Conservation (phyloP, 2,329 filamentous ascomycete genomes). For the Penicillium sp. region DNA sequence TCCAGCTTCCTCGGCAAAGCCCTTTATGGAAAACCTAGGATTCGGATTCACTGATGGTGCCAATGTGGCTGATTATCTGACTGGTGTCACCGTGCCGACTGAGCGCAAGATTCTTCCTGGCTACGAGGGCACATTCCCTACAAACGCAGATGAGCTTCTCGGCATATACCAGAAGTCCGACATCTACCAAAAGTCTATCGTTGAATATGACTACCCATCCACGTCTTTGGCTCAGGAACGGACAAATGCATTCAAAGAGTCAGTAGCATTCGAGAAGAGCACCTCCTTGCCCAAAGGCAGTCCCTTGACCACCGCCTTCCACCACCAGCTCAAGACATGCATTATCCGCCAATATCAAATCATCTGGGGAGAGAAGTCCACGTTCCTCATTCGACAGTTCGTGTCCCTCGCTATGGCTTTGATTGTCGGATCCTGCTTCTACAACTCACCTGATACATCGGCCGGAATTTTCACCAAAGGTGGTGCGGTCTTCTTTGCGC, state of each 20-base stretch:
- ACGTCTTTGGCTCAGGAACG: slow-evolving; percentile 45
- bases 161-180: slow-evolving; percentile 51
- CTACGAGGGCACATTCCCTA: slow-evolving; percentile 46
- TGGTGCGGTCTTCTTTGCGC: slow-evolving; percentile 64
- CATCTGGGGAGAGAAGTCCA: slow-evolving; percentile 63
- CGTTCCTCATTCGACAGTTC: slow-evolving; percentile 55
- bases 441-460: slow-evolving; percentile 59
- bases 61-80: slow-evolving; percentile 66
- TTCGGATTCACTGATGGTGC: slow-evolving; percentile 63
- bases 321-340: slow-evolving; percentile 57
- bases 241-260: slow-evolving; percentile 56
- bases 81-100: slow-evolving; percentile 61
- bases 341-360: slow-evolving; percentile 65
- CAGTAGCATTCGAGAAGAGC: slow-evolving; percentile 56
- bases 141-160: slow-evolving; percentile 46
- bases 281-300: slow-evolving; percentile 55
- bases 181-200: slow-evolving; percentile 48
- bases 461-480: slow-evolving; percentile 64
- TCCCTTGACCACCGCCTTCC: slow-evolving; percentile 57
- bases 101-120: slow-evolving; percentile 47
- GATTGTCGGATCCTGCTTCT: slow-evolving; percentile 64
- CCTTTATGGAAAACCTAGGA: slow-evolving; percentile 65
- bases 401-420: slow-evolving; percentile 43
- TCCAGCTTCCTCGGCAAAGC: slow-evolving; percentile 56
- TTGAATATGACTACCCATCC: slow-evolving; percentile 59